A percentile compares a stretch with the other conserved stretches of the same genome.
Evolutionary conservation across 768 basidiomycete genomes (phyloP).

Genomic region (Leccinum olivaceopallidum): DNA sequence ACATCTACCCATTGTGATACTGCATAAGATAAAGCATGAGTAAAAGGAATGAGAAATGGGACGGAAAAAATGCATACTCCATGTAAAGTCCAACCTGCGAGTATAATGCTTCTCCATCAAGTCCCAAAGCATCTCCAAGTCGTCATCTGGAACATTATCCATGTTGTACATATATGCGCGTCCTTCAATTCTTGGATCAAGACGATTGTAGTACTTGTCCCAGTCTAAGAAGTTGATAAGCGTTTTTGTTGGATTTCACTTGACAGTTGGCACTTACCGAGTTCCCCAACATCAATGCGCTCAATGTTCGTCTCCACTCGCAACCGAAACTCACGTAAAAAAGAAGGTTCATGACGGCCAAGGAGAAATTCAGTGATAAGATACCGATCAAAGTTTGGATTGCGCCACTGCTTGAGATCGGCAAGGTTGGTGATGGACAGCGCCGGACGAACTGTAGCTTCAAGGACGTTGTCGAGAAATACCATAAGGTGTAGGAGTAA

Average conservation of each 20-base stretch:
- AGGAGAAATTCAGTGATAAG: background rate
- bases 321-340: background rate
- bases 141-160: background rate
- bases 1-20: background rate
- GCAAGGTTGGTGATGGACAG: background rate
- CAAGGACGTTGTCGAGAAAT: background rate
- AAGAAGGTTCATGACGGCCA: background rate
- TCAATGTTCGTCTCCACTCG: background rate
- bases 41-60: background rate
- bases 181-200: background rate
- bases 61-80: background rate
- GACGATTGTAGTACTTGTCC: background rate
- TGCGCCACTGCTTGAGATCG: background rate
- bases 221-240: background rate
- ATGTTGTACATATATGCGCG: background rate
- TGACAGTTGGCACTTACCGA: background rate
- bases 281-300: background rate
- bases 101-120: background rate
- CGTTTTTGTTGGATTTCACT: too few relatives aligned
- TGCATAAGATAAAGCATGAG: background rate
- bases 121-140: background rate
- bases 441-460: background rate
- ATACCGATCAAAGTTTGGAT: background rate
- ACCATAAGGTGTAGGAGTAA: too few relatives aligned
- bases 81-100: background rate